Percentiles rank a stretch among this genome's conserved stretches.
phyloP scores from a whole-genome alignment of 2,329 filamentous ascomycete genomes.

The Phaeosphaeriaceae sp. region DNA sequence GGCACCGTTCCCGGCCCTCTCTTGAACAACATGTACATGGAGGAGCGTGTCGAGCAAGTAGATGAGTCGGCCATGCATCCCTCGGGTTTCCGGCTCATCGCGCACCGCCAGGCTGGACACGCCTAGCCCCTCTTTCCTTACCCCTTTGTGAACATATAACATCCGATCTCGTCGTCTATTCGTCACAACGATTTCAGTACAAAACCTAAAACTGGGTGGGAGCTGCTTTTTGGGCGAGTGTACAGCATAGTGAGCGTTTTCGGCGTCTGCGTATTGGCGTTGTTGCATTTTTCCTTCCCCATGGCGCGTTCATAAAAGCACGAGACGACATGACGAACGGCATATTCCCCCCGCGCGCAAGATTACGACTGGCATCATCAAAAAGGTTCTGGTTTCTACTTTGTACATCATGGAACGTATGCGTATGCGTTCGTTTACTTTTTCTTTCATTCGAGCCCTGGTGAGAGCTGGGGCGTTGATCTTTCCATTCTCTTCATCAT shows the following conservation, averaged over 20 bases:
- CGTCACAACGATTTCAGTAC: slow-evolving; percentile 8
- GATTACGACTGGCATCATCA: background rate
- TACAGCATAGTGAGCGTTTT: slow-evolving; percentile 47
- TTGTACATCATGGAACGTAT: background rate
- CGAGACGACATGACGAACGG: background rate
- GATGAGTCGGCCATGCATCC: slow-evolving; percentile 44
- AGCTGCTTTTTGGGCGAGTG: slow-evolving; percentile 28
- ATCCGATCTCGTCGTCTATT: slow-evolving; percentile 7
- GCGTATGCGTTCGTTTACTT: background rate
- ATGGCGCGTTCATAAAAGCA: background rate
- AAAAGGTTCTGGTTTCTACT: background rate
- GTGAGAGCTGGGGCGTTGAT: background rate
- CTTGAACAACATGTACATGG: slow-evolving; percentile 37
- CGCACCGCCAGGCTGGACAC: slow-evolving; percentile 17
- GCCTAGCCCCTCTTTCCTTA: slow-evolving; percentile 6
- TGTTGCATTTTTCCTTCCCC: slow-evolving; percentile 15
- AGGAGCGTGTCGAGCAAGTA: slow-evolving; percentile 46
- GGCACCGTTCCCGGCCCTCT: slow-evolving; percentile 24
- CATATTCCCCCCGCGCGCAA: background rate
- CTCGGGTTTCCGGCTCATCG: slow-evolving; percentile 45
- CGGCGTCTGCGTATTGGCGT: slow-evolving; percentile 39
- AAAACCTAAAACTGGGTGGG: slow-evolving; percentile 24
- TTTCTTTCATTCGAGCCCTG: background rate
- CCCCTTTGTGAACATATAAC: slow-evolving; percentile 6
- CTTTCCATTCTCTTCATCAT: background rate